These are phyloP conservation scores for Penicillium sclerotigenum DNA, from an alignment of 2,329 filamentous ascomycete genomes.

Conservation along the genomic window DNA sequence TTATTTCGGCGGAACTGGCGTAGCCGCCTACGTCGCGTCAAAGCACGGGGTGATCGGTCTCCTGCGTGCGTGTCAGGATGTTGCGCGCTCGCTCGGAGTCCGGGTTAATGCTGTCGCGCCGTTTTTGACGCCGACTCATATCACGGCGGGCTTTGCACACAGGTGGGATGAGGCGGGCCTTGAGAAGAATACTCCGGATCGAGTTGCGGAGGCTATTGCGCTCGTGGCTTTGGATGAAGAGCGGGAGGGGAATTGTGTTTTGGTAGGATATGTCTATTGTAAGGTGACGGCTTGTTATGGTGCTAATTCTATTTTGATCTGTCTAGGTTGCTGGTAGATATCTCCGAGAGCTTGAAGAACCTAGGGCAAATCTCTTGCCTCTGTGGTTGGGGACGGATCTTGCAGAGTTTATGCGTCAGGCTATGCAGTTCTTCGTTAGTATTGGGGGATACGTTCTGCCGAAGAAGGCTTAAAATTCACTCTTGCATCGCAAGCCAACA, in stretches of 20 bases:
- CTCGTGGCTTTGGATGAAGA: conserved; percentile 35
- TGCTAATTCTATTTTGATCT: neutral
- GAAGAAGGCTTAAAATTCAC: no score
- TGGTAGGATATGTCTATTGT: conserved; percentile 16
- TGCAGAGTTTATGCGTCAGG: conserved; percentile 16
- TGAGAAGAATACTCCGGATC: conserved; percentile 42
- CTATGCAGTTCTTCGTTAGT: conserved; percentile 20
- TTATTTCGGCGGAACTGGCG: conserved; percentile 45
- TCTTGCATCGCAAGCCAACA: no score
- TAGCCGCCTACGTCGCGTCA: conserved; percentile 44
- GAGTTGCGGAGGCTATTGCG: conserved; percentile 45
- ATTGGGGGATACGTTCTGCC: conserved; percentile 28
- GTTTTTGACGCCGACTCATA: conserved; percentile 48
- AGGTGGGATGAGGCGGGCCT: conserved; percentile 41
- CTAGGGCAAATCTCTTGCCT: conserved; percentile 11
- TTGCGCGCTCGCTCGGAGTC: conserved; percentile 36
- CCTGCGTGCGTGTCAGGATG: conserved; percentile 37
- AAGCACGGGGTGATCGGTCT: conserved; percentile 46
- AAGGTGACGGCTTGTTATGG: no score
- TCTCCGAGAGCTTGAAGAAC: conserved; percentile 19
- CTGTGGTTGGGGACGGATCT: conserved; percentile 23
- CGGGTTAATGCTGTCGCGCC: conserved; percentile 49
- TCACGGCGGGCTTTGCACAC: conserved; percentile 40
- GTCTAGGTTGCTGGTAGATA: conserved; percentile 22
- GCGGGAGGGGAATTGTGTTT: conserved; percentile 26